phyloP scores from a whole-genome alignment of 306 rosid genomes.

The Benincasa hispida region DNA sequence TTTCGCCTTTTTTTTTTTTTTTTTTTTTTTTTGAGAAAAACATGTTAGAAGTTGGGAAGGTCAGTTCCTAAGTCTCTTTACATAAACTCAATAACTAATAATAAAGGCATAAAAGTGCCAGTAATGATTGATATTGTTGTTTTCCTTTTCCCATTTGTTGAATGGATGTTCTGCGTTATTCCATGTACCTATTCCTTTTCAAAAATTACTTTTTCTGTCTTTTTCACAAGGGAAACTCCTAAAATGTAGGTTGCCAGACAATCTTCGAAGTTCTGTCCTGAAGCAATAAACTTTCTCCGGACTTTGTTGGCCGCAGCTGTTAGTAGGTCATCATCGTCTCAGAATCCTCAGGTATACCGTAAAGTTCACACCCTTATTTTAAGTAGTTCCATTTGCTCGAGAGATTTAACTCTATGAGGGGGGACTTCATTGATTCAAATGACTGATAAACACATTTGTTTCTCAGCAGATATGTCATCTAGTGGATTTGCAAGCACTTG shows the following conservation, averaged over 20 bases:
- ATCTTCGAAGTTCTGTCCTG: constrained; percentile 77
- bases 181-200: neutral
- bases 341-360: constrained; percentile 51
- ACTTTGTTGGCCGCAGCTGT: constrained; percentile 42
- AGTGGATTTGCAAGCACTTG: constrained; percentile 43
- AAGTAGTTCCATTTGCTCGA: constrained; percentile 2
- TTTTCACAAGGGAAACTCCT: neutral
- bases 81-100: neutral
- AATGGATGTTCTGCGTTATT: neutral
- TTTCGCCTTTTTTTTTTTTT: too few relatives aligned
- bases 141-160: too few relatives aligned
- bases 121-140: too few relatives aligned
- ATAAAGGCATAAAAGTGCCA: neutral
- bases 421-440: neutral
- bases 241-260: constrained; percentile 51
- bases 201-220: neutral
- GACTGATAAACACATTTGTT: neutral
- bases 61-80: neutral
- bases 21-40: too few relatives aligned
- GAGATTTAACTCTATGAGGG: neutral
- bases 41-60: neutral
- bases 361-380: constrained; percentile 1
- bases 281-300: constrained; percentile 54
- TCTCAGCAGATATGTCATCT: constrained; percentile 44
- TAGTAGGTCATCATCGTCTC: constrained; percentile 21